These are phyloP conservation scores for Xylariaceae sp. DNA, from an alignment of 2,329 filamentous ascomycete species.

Conservation along the genomic window DNA sequence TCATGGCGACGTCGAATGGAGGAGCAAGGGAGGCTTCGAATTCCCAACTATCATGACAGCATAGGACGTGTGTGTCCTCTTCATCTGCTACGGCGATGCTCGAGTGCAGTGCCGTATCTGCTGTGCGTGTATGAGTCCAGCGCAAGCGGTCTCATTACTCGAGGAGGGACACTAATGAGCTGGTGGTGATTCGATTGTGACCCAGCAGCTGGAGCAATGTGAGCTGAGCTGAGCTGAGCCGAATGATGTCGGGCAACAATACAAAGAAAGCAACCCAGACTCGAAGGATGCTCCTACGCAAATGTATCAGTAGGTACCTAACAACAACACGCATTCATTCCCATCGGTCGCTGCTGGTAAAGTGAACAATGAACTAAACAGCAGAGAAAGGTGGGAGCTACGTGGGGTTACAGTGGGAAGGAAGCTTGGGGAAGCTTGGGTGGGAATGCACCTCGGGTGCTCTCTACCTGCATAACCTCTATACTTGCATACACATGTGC, in stretches of 20 bases:
- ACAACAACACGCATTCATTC: neutral
- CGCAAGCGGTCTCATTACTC: neutral
- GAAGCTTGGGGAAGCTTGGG: too few species aligned
- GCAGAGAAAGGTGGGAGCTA: too few species aligned
- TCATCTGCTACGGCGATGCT: neutral
- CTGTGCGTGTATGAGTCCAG: neutral
- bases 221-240: neutral
- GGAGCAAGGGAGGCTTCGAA: neutral
- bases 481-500: too few species aligned
- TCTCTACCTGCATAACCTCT: too few species aligned
- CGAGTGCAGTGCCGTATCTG: neutral
- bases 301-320: neutral
- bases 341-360: neutral
- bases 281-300: neutral
- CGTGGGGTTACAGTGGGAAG: too few species aligned
- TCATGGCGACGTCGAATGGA: conserved; percentile 51
- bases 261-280: neutral
- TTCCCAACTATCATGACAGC: conserved; percentile 15
- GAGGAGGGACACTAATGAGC: neutral
- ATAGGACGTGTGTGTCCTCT: neutral
- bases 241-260: neutral
- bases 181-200: neutral
- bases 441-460: too few species aligned
- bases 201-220: too few species aligned
- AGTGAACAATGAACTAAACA: too few species aligned